Evolutionary conservation across 116 monocot species (phyloP).

Genomic region (Trichopus zeylanicus): DNA sequence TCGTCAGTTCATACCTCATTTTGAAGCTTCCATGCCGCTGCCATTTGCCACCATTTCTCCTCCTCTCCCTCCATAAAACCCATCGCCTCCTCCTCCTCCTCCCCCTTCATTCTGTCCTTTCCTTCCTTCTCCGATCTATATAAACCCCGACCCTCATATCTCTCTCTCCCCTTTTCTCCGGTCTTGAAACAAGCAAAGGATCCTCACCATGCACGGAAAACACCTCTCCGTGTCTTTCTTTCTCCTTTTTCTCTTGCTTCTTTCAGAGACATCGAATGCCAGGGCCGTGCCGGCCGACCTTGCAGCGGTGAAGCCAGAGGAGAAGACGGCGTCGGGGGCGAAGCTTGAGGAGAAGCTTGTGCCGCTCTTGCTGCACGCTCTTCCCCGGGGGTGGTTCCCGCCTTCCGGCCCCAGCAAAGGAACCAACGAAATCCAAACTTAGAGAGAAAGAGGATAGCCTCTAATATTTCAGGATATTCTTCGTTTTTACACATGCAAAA

Average conservation of each 20-base stretch:
- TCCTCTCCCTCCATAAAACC: background rate
- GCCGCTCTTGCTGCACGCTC: background rate
- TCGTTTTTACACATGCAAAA: too few species aligned
- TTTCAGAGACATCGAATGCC: too few species aligned
- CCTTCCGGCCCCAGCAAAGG: background rate
- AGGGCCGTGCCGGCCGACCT: background rate
- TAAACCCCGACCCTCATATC: background rate
- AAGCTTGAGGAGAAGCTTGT: background rate
- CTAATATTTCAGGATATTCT: too few species aligned
- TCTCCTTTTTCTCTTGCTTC: too few species aligned
- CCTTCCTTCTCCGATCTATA: background rate
- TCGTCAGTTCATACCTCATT: too few species aligned
- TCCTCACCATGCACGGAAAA: too few species aligned
- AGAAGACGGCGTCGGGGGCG: background rate
- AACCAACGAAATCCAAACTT: background rate
- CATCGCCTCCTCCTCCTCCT: background rate
- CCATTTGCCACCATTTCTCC: background rate
- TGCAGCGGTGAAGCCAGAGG: background rate
- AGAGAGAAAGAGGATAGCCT: too few species aligned
- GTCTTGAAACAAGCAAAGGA: too few species aligned
- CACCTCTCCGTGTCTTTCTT: too few species aligned
- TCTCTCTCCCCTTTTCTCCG: background rate
- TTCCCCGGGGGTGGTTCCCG: background rate
- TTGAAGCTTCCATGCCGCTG: too few species aligned
- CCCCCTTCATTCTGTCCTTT: background rate